A percentile compares a stretch with the other conserved stretches of the same genome.
These are phyloP conservation scores for Chlorella ohadii DNA, from an alignment of 139 green algal species.

Conservation along the genomic window DNA sequence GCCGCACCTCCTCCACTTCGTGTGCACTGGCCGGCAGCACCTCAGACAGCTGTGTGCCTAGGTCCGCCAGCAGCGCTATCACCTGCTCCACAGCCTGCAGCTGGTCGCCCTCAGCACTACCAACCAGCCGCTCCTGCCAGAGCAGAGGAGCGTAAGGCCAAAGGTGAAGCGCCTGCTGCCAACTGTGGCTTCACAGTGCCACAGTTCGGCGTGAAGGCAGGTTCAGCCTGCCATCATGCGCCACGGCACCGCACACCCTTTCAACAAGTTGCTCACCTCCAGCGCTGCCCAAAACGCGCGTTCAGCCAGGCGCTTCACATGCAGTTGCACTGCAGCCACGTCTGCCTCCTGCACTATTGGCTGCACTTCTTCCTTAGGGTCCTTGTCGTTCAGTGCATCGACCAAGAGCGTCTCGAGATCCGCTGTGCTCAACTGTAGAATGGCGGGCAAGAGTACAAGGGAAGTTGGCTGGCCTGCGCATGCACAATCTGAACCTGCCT, in stretches of 20 bases:
- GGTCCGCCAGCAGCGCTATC: conserved; percentile 53
- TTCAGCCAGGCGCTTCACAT: conserved; percentile 71
- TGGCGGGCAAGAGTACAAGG: not conserved
- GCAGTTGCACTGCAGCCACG: conserved; percentile 36
- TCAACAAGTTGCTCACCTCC: not conserved
- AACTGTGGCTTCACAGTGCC: no score
- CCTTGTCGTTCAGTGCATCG: conserved; percentile 45
- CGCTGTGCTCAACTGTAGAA: conserved; percentile 49
- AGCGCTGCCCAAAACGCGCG: conserved; percentile 80
- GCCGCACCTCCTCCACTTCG: conserved; percentile 37
- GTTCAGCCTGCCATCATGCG: no score
- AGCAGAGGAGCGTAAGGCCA: not conserved
- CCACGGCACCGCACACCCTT: not conserved
- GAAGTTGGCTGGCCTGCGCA: no score
- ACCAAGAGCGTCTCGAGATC: conserved; percentile 68
- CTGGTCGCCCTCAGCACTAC: not conserved
- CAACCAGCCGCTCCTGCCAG: conserved; percentile 23
- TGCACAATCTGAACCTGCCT: no score
- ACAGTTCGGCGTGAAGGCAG: no score
- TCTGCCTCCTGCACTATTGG: not conserved
- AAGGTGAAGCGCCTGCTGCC: no score
- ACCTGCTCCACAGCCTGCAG: conserved; percentile 24
- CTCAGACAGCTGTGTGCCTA: conserved; percentile 52
- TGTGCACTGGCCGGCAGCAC: conserved; percentile 35
- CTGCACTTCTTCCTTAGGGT: conserved; percentile 17